Percentiles rank a stretch among this genome's conserved stretches.
Evolutionary conservation across 257 asterid genomes (phyloP).

Genomic region (Solanum corneliomulleri): DNA sequence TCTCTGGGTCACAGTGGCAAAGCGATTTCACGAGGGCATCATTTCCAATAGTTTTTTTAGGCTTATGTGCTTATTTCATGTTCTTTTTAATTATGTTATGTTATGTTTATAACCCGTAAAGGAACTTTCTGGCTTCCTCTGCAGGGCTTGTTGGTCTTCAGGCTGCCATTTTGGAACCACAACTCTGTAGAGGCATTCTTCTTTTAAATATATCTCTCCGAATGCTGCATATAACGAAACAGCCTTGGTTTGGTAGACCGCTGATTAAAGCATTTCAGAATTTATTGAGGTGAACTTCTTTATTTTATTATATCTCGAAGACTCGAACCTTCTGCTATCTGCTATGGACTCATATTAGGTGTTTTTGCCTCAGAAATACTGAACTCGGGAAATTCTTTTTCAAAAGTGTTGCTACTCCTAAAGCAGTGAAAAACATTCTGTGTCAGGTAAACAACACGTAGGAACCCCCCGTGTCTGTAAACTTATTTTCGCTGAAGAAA

Average conservation of each 20-base stretch:
- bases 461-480: background rate
- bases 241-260: slow-evolving; percentile 83
- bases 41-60: background rate
- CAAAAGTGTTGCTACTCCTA: slow-evolving; percentile 62
- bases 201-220: slow-evolving; percentile 84
- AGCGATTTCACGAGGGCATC: background rate
- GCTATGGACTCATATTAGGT: background rate
- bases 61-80: background rate
- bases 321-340: background rate
- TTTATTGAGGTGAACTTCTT: slow-evolving; percentile 47
- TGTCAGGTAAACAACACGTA: slow-evolving; percentile 48
- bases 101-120: background rate
- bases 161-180: slow-evolving; percentile 69
- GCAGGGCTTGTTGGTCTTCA: slow-evolving; percentile 93
- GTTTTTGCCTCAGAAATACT: slow-evolving; percentile 44
- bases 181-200: slow-evolving; percentile 64
- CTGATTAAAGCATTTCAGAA: slow-evolving; percentile 73
- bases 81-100: background rate
- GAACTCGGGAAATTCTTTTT: slow-evolving; percentile 66
- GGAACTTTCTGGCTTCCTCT: background rate
- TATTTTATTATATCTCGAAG: background rate
- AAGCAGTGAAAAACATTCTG: slow-evolving; percentile 77
- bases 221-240: slow-evolving; percentile 86
- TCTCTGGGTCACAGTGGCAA: background rate
- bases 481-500: background rate